Base-by-base conservation (phyloP, 2,329 filamentous ascomycete genomes). In the Ceratocystis albifundus region DNA sequence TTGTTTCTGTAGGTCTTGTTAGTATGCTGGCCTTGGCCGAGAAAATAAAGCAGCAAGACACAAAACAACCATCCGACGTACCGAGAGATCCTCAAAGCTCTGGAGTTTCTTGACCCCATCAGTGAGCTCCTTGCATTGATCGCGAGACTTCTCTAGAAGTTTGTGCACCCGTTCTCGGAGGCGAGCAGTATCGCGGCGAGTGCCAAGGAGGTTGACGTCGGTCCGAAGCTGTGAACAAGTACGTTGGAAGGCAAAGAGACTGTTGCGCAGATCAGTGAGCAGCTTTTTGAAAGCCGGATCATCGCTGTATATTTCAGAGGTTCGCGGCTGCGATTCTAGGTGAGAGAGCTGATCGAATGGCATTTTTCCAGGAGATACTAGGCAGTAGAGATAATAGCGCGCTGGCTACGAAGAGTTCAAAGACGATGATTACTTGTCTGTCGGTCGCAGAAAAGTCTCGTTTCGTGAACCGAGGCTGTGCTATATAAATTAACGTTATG, bases 31-130 rank as follows among this genome's bases (percentile, higher is more conserved):
- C 46, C 20, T 45, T 1, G 17, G 20, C 41, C 15, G 8, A 20
- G 30, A 17, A 25, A 41, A 41, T 41, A 41, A 41, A 41, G 36
- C 28, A 57, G 12, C 25, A 48, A 62, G 17, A 30, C 22, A 12
- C 25, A 48, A 62, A 10, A 30, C 22, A 12, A 22, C 53, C 20
- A 44, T 17, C 53, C 12, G 62, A 28, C 44, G 30, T 80, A 91
- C 88, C 74, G 87, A 89, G 64, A 90, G 85, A 72, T 93, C 90
- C 74, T 86, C 89, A 91, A 84, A 97, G 50, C 83, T 83, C 74
- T 95, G 89, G 61, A 96, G 84, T 76, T 88, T 91, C 85, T 97
- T 97, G 70, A 99, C 82, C 4, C 91, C 91, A 72, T 97, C 92
- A 70, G 90, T 94, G 68, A 96, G 88, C 66, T 94, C 88, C 76